A percentile compares a stretch with the other conserved stretches of the same genome.
These are phyloP conservation scores for Pythium biforme DNA, from an alignment of 352 stramenopile species.

Conservation along the genomic window DNA sequence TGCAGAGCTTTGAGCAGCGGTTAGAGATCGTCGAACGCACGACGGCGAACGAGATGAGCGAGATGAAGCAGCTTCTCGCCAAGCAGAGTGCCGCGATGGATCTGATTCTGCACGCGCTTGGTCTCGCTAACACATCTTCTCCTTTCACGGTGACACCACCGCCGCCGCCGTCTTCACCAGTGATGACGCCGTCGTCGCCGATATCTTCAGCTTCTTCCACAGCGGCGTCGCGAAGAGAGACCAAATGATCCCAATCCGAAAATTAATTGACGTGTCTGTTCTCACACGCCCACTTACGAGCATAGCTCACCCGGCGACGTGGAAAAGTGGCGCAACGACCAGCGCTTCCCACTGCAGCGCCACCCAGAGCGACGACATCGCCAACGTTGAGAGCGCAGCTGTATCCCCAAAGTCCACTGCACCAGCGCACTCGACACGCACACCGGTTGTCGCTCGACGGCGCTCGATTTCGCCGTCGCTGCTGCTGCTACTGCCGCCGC, in stretches of 20 bases:
- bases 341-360: conserved; percentile 65
- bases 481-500: conserved; percentile 18
- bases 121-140: conserved; percentile 19
- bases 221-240: conserved; percentile 16
- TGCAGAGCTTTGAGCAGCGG: conserved; percentile 58
- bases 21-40: conserved; percentile 47
- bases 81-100: conserved; percentile 45
- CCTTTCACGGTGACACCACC: neutral
- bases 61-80: conserved; percentile 45
- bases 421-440: conserved; percentile 65
- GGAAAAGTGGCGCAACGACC: conserved; percentile 61
- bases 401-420: conserved; percentile 59
- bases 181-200: neutral
- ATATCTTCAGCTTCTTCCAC: neutral
- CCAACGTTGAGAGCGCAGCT: conserved; percentile 38
- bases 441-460: conserved; percentile 10
- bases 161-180: neutral
- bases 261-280: conserved; percentile 3
- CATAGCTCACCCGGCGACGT: conserved; percentile 19
- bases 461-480: conserved; percentile 27
- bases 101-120: conserved; percentile 53
- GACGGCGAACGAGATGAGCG: conserved; percentile 38
- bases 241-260: conserved; percentile 7
- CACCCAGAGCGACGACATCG: conserved; percentile 63
- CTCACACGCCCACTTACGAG: neutral